These are phyloP conservation scores for Kwoniella sp. DNA, from an alignment of 768 basidiomycete species.

Conservation along the genomic window DNA sequence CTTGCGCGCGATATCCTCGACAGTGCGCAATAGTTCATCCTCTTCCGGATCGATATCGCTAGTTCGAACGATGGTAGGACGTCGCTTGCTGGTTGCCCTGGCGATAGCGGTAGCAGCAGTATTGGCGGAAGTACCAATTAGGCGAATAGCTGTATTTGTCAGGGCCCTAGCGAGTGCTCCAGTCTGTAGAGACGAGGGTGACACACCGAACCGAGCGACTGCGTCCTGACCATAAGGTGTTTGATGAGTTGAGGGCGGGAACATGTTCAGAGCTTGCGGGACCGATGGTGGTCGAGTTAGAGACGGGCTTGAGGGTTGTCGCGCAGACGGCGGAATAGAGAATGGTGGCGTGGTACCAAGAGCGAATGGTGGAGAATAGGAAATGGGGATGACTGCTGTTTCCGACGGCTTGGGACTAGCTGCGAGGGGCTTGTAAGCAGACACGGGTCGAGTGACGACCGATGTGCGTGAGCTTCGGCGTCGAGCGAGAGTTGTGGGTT, in stretches of 20 bases:
- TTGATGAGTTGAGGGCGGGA: slow-evolving; percentile 33
- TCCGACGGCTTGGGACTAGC: slow-evolving; percentile 8
- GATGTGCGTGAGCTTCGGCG: slow-evolving; percentile 53
- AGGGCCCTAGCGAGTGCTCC: slow-evolving; percentile 56
- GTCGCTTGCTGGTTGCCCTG: slow-evolving; percentile 33
- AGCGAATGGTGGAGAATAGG: slow-evolving; percentile 55
- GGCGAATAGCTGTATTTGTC: slow-evolving; percentile 56
- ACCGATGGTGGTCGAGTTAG: slow-evolving; percentile 31
- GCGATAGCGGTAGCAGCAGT: slow-evolving; percentile 44
- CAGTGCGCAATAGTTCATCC: slow-evolving; percentile 71
- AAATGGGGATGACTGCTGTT: slow-evolving; percentile 32
- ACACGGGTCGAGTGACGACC: slow-evolving; percentile 47
- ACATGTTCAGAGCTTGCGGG: slow-evolving; percentile 32
- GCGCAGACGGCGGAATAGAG: slow-evolving; percentile 42
- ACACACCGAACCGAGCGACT: slow-evolving; percentile 44
- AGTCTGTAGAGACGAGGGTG: slow-evolving; percentile 48
- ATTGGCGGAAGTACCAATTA: slow-evolving; percentile 54
- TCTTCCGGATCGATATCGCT: slow-evolving; percentile 59
- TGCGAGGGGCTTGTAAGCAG: slow-evolving; percentile 46
- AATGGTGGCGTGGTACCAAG: slow-evolving; percentile 57
- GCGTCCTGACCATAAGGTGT: slow-evolving; percentile 38
- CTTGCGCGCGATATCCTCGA: slow-evolving; percentile 95
- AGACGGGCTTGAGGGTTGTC: slow-evolving; percentile 23
- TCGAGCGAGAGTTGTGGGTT: slow-evolving; percentile 52
- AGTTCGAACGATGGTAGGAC: slow-evolving; percentile 38